A percentile compares a stretch with the other conserved stretches of the same genome.
Evolutionary conservation across 257 asterid genomes (phyloP).

Genomic region (Solanum lycopersicoides): DNA sequence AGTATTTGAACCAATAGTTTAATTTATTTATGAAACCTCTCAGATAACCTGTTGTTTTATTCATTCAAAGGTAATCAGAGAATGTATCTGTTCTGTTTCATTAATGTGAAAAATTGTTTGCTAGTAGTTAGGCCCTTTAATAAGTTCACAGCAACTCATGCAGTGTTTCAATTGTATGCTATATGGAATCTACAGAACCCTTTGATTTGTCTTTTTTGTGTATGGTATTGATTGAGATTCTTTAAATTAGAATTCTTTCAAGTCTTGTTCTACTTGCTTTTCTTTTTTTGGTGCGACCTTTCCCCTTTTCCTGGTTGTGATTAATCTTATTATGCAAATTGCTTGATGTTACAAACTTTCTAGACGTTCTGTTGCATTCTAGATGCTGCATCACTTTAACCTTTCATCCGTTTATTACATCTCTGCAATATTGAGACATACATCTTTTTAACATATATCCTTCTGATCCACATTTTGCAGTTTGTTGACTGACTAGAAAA

Average conservation of each 20-base stretch:
- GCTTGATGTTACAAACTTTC: neutral
- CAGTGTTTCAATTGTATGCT: neutral
- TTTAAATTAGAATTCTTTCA: neutral
- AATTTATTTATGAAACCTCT: neutral
- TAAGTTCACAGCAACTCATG: neutral
- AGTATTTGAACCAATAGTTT: neutral
- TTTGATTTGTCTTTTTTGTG: neutral
- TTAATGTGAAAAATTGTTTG: neutral
- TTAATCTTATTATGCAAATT: neutral
- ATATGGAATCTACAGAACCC: neutral
- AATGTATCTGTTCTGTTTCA: neutral
- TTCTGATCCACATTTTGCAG: conserved; percentile 2
- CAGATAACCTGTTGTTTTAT: neutral
- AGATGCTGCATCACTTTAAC: neutral
- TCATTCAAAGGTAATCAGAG: neutral
- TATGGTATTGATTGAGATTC: neutral
- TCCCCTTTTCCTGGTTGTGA: neutral
- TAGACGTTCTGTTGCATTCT: neutral
- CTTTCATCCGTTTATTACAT: neutral
- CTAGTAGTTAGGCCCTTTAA: neutral
- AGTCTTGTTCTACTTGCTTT: neutral
- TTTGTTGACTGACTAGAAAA: neutral
- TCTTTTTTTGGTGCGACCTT: neutral
- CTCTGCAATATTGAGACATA: neutral
- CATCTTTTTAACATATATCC: neutral